phyloP scores from a whole-genome alignment of 345 rosid species.

The Citrus sp. region DNA sequence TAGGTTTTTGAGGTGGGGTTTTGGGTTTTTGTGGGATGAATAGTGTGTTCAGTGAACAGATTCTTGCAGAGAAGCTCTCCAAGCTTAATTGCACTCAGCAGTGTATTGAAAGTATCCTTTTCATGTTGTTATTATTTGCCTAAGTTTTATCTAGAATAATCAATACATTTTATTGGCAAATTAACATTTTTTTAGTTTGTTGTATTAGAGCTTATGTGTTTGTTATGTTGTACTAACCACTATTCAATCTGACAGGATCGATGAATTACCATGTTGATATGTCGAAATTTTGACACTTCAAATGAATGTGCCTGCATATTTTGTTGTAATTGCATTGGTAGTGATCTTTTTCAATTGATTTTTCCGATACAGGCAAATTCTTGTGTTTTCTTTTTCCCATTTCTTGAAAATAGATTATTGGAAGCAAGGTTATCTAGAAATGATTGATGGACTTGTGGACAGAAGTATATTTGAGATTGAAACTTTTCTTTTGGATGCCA shows the following conservation, averaged over 20 bases:
- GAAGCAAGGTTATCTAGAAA: neutral
- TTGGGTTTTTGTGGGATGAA: constrained; percentile 57
- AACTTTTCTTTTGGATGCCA: neutral
- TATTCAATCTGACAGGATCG: neutral
- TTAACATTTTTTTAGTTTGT: too few species aligned
- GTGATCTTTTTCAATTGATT: neutral
- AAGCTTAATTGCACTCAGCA: constrained; percentile 98
- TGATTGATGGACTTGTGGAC: neutral
- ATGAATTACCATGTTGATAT: neutral
- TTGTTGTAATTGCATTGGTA: neutral
- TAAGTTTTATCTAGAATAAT: neutral
- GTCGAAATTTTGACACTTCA: neutral
- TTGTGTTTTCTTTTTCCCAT: too few species aligned
- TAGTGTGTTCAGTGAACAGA: constrained; percentile 89
- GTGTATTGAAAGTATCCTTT: constrained; percentile 92
- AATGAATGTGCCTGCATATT: neutral
- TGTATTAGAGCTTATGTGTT: too few species aligned
- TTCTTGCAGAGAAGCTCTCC: constrained; percentile 92
- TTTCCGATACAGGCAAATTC: too few species aligned
- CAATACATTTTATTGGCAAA: neutral
- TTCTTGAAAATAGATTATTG: neutral
- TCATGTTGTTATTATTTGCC: neutral
- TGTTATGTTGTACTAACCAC: too few species aligned
- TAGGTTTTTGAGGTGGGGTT: constrained; percentile 1
- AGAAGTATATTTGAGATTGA: neutral